Evolutionary conservation across 352 stramenopile genomes (phyloP).

Genomic region (Globisporangium splendens): DNA sequence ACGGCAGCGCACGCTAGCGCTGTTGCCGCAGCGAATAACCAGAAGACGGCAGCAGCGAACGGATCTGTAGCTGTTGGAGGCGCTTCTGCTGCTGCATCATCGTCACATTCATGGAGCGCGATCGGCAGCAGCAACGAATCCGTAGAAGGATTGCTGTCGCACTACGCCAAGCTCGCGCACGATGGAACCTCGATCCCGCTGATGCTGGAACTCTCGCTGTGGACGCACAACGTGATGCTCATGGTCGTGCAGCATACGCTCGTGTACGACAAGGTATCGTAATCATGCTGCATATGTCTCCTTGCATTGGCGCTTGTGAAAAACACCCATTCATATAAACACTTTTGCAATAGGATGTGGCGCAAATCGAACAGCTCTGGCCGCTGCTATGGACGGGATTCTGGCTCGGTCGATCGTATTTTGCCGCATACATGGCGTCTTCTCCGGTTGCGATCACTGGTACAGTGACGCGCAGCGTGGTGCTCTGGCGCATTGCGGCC

Average conservation of each 20-base stretch:
- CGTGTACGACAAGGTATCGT: constrained; percentile 36
- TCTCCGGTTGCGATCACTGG: not conserved
- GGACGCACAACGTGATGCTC: constrained; percentile 32
- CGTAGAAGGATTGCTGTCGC: not conserved
- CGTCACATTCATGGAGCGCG: not conserved
- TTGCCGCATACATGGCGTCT: constrained; percentile 1
- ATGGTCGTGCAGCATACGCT: constrained; percentile 35
- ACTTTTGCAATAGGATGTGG: constrained; percentile 20
- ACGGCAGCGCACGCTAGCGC: constrained; percentile 3
- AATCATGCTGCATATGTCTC: not conserved
- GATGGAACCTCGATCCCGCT: constrained; percentile 17
- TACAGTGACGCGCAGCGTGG: not conserved
- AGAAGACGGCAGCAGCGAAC: not conserved
- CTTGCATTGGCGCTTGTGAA: no score
- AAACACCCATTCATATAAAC: no score
- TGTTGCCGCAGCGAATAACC: not conserved
- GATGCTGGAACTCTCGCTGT: constrained; percentile 27
- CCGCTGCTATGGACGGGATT: constrained; percentile 25
- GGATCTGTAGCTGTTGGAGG: no score
- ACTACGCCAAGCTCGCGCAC: constrained; percentile 13
- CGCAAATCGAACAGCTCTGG: constrained; percentile 19
- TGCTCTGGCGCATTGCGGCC: constrained; percentile 11
- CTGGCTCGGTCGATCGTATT: constrained; percentile 34
- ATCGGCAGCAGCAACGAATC: not conserved
- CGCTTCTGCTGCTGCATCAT: not conserved